Conservation (phyloP, 1,139 yeast species). For the Protomyces arabidopsidicola region DNA sequence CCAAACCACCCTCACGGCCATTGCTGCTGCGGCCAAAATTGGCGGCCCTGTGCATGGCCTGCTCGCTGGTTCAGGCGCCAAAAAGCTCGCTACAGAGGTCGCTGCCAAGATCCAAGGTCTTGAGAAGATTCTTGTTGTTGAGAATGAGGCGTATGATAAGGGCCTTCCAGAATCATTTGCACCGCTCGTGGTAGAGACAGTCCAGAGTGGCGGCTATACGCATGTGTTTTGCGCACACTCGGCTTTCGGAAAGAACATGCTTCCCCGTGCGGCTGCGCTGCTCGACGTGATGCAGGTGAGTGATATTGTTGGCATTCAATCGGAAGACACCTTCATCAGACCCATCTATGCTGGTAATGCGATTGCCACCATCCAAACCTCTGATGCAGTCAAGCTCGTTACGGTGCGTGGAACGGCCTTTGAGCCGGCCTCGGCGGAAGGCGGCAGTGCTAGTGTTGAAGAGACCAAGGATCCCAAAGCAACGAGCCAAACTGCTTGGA, state of each 20-base stretch:
- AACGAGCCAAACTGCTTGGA: conserved; percentile 48
- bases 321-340: conserved; percentile 71
- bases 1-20: conserved; percentile 35
- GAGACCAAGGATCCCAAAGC: conserved; percentile 45
- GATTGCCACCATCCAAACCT: conserved; percentile 69
- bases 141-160: conserved; percentile 42
- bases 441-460: conserved; percentile 50
- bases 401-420: conserved; percentile 86
- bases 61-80: conserved; percentile 43
- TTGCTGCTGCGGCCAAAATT: conserved; percentile 44
- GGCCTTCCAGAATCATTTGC: conserved; percentile 43
- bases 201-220: conserved; percentile 47
- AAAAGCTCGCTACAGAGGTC: conserved; percentile 38
- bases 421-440: conserved; percentile 47
- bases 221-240: conserved; percentile 80
- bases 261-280: conserved; percentile 83
- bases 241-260: conserved; percentile 76
- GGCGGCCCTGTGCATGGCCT: conserved; percentile 44
- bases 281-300: conserved; percentile 83
- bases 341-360: conserved; percentile 98
- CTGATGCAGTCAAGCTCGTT: conserved; percentile 60
- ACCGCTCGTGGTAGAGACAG: conserved; percentile 43
- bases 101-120: conserved; percentile 42
- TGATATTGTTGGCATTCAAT: conserved; percentile 66
- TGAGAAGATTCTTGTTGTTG: conserved; percentile 42